Percentiles rank a stretch among this genome's conserved stretches.
These are phyloP conservation scores for Wallacemonas sp. DNA, from an alignment of 208 protist species.

Conservation along the genomic window DNA sequence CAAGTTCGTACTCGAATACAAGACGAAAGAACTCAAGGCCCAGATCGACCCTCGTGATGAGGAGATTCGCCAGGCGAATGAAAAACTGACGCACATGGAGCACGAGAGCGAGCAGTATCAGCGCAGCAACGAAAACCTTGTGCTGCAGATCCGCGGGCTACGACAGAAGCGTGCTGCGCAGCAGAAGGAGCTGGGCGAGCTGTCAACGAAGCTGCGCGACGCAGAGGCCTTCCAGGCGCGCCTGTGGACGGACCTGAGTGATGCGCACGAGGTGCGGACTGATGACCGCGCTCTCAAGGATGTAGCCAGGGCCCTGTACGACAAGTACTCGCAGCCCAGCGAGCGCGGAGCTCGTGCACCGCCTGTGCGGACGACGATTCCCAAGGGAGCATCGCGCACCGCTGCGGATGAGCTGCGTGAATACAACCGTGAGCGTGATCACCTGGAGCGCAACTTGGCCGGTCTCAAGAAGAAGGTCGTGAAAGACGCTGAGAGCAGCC, in stretches of 20 bases:
- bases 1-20: slow-evolving; percentile 99
- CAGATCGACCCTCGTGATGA: slow-evolving; percentile 97
- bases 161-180: slow-evolving; percentile 93
- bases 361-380: slow-evolving; percentile 64
- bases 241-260: slow-evolving; percentile 86
- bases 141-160: slow-evolving; percentile 91
- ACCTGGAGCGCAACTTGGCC: slow-evolving; percentile 93
- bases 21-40: slow-evolving; percentile 97
- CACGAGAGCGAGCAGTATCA: slow-evolving; percentile 91
- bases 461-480: slow-evolving; percentile 92
- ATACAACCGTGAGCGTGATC: slow-evolving; percentile 94
- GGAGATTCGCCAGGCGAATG: slow-evolving; percentile 92
- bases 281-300: slow-evolving; percentile 88
- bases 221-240: slow-evolving; percentile 85
- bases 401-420: slow-evolving; percentile 92
- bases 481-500: slow-evolving; percentile 94
- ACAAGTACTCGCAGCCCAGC: slow-evolving; percentile 78
- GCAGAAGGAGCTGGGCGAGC: slow-evolving; percentile 88
- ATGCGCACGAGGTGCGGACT: slow-evolving; percentile 52
- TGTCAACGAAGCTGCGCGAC: slow-evolving; percentile 62
- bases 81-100: slow-evolving; percentile 95
- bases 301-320: slow-evolving; percentile 90
- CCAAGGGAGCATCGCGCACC: slow-evolving; percentile 59
- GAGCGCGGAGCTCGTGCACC: slow-evolving; percentile 33
- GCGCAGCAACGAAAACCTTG: slow-evolving; percentile 91